Percentiles rank a stretch among this genome's conserved stretches.
These are phyloP conservation scores for Saccharomycopsis sp. DNA, from an alignment of 805 yeast genomes.

Conservation along the genomic window DNA sequence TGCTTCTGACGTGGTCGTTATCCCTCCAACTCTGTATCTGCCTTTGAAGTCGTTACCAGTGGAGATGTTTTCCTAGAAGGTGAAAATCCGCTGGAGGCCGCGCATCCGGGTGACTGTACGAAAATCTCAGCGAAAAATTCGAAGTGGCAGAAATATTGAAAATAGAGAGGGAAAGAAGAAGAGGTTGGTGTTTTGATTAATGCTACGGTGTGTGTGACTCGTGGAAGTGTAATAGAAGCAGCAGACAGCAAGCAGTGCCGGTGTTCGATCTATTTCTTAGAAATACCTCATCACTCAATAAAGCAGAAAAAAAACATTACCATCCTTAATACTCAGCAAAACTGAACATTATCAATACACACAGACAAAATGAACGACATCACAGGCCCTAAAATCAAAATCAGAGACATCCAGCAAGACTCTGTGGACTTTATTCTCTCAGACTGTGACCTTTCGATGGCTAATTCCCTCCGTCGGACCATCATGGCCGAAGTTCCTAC, in stretches of 20 bases:
- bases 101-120: background rate
- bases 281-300: constrained; percentile 3
- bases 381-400: constrained; percentile 75
- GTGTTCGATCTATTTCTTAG: constrained; percentile 4
- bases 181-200: no score
- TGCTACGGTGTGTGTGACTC: no score
- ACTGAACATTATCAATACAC: background rate
- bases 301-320: background rate
- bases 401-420: constrained; percentile 78
- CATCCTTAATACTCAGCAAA: constrained; percentile 21
- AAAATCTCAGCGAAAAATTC: background rate
- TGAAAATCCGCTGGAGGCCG: background rate
- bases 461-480: constrained; percentile 84
- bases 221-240: no score
- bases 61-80: no score
- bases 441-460: constrained; percentile 82
- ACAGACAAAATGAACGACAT: constrained; percentile 19
- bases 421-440: constrained; percentile 85
- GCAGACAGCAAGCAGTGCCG: no score
- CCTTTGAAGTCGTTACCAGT: background rate
- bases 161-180: no score
- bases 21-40: background rate
- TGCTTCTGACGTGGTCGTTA: no score
- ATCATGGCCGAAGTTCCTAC: constrained; percentile 98
- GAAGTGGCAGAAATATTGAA: background rate